Evolutionary conservation across 2,329 filamentous ascomycete genomes (phyloP).

Genomic region (Phyllosticta citriasiana): DNA sequence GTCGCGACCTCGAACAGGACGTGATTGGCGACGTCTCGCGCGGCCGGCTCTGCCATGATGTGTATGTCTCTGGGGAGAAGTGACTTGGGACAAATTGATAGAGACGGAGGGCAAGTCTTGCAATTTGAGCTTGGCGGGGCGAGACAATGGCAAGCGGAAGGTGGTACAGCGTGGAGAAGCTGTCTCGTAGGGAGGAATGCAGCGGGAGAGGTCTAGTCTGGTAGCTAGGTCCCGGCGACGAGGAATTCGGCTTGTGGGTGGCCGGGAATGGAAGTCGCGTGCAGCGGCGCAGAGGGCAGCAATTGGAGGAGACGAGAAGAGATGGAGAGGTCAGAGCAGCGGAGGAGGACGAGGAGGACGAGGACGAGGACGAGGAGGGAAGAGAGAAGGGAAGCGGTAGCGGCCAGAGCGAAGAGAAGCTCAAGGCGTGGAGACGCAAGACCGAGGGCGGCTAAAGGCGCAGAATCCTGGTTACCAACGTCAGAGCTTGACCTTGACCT

Average conservation of each 20-base stretch:
- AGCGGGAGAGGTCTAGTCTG: background rate
- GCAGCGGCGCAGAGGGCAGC: background rate
- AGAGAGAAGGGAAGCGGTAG: background rate
- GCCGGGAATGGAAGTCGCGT: background rate
- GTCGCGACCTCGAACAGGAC: conserved; percentile 94
- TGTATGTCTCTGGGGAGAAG: background rate
- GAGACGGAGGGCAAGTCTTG: background rate
- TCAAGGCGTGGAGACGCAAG: conserved; percentile 1
- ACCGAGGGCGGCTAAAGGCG: conserved; percentile 1
- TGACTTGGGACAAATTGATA: background rate
- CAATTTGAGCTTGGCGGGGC: background rate
- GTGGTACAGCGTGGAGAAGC: background rate
- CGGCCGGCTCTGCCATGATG: conserved; percentile 2
- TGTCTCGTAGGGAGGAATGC: conserved; percentile 2
- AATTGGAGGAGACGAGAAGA: background rate
- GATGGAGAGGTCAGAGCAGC: background rate
- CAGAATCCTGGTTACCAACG: conserved; percentile 3
- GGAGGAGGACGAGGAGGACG: background rate
- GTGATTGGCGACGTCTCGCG: conserved; percentile 80
- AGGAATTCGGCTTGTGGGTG: background rate
- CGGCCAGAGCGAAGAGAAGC: background rate
- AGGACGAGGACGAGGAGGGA: background rate
- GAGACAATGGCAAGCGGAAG: background rate
- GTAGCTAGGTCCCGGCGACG: background rate
- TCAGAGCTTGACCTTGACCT: background rate